phyloP scores from a whole-genome alignment of 345 rosid genomes.

The Psidium guajava region DNA sequence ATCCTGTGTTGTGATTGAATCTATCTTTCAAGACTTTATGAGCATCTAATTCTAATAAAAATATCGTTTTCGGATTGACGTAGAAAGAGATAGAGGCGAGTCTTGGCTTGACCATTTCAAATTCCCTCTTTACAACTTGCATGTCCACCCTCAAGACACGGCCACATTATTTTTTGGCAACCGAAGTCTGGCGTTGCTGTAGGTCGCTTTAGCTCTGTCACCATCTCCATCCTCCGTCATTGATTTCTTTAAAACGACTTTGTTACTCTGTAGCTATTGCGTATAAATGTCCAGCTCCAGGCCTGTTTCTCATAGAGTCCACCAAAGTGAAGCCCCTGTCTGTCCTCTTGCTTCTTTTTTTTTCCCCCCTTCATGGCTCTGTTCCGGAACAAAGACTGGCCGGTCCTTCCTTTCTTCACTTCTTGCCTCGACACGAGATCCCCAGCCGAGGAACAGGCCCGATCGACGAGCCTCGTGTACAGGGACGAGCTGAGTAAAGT shows the following conservation, averaged over 20 bases:
- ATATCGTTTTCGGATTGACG: not conserved
- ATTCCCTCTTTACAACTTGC: not conserved
- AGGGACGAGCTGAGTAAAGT: constrained; percentile 16
- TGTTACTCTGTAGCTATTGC: no score
- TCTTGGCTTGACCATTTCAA: not conserved
- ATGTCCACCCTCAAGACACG: not conserved
- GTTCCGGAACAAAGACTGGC: not conserved
- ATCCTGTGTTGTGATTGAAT: not conserved
- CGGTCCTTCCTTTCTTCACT: not conserved
- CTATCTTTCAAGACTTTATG: not conserved
- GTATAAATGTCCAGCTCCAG: no score
- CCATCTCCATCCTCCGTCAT: not conserved
- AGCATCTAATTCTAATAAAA: not conserved
- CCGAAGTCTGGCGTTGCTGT: not conserved
- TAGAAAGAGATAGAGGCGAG: not conserved
- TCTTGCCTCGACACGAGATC: not conserved
- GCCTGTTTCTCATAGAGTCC: no score
- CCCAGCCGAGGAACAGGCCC: not conserved
- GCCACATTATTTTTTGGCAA: not conserved
- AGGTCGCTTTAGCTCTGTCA: not conserved
- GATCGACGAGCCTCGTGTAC: constrained; percentile 1
- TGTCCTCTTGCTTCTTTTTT: not conserved
- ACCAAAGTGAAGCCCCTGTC: not conserved
- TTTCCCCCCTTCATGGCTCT: not conserved
- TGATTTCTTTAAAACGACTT: no score